Base-by-base conservation (phyloP, 2,329 filamentous ascomycete genomes). In the Neocatenulostroma microsporum region DNA sequence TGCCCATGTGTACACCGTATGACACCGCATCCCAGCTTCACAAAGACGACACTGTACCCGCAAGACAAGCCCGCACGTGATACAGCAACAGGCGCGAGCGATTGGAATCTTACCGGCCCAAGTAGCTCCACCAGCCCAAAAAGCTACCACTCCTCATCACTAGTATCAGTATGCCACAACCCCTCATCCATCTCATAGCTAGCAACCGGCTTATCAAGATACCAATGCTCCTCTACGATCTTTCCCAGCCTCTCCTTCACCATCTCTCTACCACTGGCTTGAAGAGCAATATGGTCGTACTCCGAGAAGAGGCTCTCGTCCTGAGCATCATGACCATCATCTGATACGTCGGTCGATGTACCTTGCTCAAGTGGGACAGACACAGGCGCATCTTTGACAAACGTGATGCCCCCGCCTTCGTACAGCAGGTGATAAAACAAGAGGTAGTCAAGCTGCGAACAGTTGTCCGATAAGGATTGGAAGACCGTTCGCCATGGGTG, bases 111-210 rank as follows among this genome's bases (percentile, higher is more conserved):
- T n/a, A n/a, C n/a, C n/a, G n/a, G n/a, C n/a, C n/a, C n/a, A n/a
- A n/a, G n/a, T n/a, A n/a, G n/a, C n/a, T n/a, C n/a, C n/a, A n/a
- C n/a, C n/a, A n/a, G n/a, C n/a, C n/a, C n/a, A n/a, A n/a, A n/a
- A n/a, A n/a, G n/a, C n/a, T n/a, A 62, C 61, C 44, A 55, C 28
- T 56, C 54, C 37, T 57, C 54, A 33, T 54, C 52, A 34, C 47
- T 52, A 19, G 54, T 57, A 36, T 57, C 54, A 5, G 54, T 57
- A 41, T 56, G 49, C 54, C 54, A 57, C 3, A 50, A 13, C 13
- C 13, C 35, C 21, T 56, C 54, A 36, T 57, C 54, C 48, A 57
- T 51, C 31, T 45, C 39, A 37, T 54, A 55, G 27, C 45, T 54
- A 36, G 48, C 46, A 4, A 48, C 21, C 2, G 45, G 44, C 27